phyloP scores from a whole-genome alignment of 805 yeast species.

The Citeromyces nyonsensis region DNA sequence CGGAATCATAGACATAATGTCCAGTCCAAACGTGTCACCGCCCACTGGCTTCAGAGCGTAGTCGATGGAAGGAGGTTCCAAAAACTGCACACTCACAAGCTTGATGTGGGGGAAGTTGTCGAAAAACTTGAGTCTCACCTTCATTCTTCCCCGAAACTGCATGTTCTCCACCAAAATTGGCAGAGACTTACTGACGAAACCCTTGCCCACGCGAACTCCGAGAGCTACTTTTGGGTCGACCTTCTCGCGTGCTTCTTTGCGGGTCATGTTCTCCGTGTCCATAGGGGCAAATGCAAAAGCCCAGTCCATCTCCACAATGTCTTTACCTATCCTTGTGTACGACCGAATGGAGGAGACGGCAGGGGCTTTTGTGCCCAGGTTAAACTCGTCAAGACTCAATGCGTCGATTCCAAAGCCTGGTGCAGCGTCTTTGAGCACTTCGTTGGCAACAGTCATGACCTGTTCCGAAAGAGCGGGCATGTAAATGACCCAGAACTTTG shows the following conservation, averaged over 20 bases:
- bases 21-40: constrained; percentile 79
- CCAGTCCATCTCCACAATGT: constrained; percentile 74
- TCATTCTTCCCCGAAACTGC: constrained; percentile 59
- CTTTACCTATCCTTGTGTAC: constrained; percentile 52
- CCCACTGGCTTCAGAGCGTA: constrained; percentile 77
- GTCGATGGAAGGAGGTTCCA: constrained; percentile 69
- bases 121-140: constrained; percentile 44
- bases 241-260: constrained; percentile 51
- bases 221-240: constrained; percentile 70
- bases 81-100: constrained; percentile 50
- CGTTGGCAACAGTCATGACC: constrained; percentile 58
- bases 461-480: constrained; percentile 76
- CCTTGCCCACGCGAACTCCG: constrained; percentile 72
- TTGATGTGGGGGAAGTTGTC: constrained; percentile 68
- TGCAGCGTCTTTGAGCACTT: constrained; percentile 49
- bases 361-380: constrained; percentile 73
- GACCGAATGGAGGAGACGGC: constrained; percentile 58
- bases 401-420: constrained; percentile 79
- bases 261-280: constrained; percentile 76
- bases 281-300: constrained; percentile 68
- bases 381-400: constrained; percentile 58
- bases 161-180: constrained; percentile 75
- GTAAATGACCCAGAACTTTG: constrained; percentile 77
- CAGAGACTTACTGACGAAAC: constrained; percentile 57
- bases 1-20: constrained; percentile 73